Evolutionary conservation across 2,329 filamentous ascomycete genomes (phyloP).

Genomic region (Fusarium abutilonis): DNA sequence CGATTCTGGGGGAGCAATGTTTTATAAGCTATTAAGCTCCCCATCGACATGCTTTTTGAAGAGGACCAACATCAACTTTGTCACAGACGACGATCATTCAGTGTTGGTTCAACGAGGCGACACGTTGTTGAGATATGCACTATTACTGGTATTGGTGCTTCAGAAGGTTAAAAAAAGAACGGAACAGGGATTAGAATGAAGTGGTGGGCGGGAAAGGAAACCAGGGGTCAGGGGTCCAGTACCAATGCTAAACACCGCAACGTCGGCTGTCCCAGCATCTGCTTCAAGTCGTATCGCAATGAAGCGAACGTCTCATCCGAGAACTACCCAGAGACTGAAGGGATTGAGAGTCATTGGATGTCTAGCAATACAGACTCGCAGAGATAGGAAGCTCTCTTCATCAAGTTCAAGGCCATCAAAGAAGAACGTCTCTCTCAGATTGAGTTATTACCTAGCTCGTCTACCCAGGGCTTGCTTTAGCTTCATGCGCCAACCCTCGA

Average conservation of each 20-base stretch:
- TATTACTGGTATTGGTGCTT: conserved; percentile 11
- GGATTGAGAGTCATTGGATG: background rate
- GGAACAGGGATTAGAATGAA: conserved; percentile 14
- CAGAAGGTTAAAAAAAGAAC: conserved; percentile 34
- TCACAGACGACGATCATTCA: conserved; percentile 19
- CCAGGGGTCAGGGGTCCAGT: conserved; percentile 30
- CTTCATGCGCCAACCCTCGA: conserved; percentile 17
- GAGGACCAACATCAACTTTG: conserved; percentile 31
- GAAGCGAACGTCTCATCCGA: conserved; percentile 25
- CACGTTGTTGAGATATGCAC: conserved; percentile 14
- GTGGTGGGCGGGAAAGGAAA: conserved; percentile 22
- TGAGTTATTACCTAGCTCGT: conserved; percentile 13
- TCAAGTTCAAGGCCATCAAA: conserved; percentile 10
- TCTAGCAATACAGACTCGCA: background rate
- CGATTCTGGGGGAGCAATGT: conserved; percentile 18
- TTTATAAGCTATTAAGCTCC: conserved; percentile 14
- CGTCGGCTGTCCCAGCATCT: conserved; percentile 35
- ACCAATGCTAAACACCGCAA: conserved; percentile 28
- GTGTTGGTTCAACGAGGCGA: conserved; percentile 8
- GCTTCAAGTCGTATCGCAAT: conserved; percentile 29
- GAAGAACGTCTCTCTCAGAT: conserved; percentile 17
- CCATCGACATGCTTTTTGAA: conserved; percentile 20
- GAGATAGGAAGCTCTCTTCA: background rate
- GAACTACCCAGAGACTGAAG: background rate
- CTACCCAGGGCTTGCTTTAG: conserved; percentile 23